A percentile compares a stretch with the other conserved stretches of the same genome.
Evolutionary conservation across 75 land plant genomes (phyloP).

Genomic region (Cunninghamia lanceolata): DNA sequence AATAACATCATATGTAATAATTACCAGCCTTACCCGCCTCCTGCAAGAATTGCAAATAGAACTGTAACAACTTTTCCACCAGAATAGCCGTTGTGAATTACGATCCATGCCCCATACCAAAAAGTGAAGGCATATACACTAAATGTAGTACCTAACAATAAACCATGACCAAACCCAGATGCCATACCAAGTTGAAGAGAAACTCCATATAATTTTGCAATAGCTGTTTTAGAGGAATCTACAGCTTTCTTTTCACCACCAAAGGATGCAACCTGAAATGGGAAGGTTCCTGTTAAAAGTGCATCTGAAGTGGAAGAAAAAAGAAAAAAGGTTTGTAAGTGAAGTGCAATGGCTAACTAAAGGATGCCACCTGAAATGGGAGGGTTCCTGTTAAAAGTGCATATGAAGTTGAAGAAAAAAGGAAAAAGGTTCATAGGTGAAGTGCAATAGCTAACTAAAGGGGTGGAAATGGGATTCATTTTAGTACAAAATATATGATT

Average conservation of each 20-base stretch:
- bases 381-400: not conserved
- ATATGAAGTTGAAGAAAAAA: too few relatives aligned
- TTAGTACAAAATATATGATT: not conserved
- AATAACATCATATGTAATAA: not conserved
- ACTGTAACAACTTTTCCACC: constrained; percentile 9
- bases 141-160: not conserved
- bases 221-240: constrained; percentile 2
- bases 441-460: not conserved
- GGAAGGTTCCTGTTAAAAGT: not conserved
- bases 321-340: too few relatives aligned
- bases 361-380: not conserved
- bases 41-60: constrained; percentile 7
- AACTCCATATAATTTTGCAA: not conserved
- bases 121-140: constrained; percentile 7
- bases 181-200: constrained; percentile 1
- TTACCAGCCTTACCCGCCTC: constrained; percentile 6
- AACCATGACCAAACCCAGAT: constrained; percentile 5
- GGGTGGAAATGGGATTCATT: too few relatives aligned
- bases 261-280: not conserved
- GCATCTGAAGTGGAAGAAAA: not conserved
- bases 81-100: not conserved
- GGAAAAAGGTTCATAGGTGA: too few relatives aligned
- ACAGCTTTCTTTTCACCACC: constrained; percentile 11
- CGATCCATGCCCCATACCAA: constrained; percentile 6
- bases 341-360: not conserved